Base-by-base conservation (phyloP, 495 filamentous ascomycete species). In the Ramalina peruviana region DNA sequence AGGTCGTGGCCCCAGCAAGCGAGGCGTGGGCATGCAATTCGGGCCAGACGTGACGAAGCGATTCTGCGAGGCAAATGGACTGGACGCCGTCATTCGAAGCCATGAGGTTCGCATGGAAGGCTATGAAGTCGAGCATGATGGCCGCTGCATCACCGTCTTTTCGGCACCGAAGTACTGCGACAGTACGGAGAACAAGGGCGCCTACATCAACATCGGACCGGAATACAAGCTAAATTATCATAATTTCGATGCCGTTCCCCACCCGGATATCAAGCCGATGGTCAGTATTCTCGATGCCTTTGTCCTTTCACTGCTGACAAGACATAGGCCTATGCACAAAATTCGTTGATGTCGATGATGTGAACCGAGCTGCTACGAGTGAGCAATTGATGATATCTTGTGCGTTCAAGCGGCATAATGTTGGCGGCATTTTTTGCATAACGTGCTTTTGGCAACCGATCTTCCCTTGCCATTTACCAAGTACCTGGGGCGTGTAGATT, bases 61-160 rank as follows among this genome's bases (percentile, higher is more conserved):
- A 40, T 99, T 99, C 75, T 99, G 92, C 61, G 88, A 99, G 53
- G 82, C 79, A 59, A 99, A 99, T 65, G 87, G 87, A 2, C 72
- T 99, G 26, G 85, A 94, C 43, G 92, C 92, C 2, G 80, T 99
- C 54, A 99, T 99, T 56, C 83, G 92, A 43, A 94, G 86, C 54
- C 92, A 99, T 65, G 92, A 99, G 65, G 93, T 99, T 27, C 79
- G 92, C 46, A 97, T 96, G 92, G 86, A 84, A 43, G 92, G 92
- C 1, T 99, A 97, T 57, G 88, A 96, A 65, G 88, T 94, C 56
- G 92, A 99, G 72, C 92, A 99, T 62, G 85, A 92, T 59, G 92
- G 92, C 53, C 81, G 78, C 51, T 99, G 93, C 63, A 94, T 99
- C 54, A 99, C 92, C n/a, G 92, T 99, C 56, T 99, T 99, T 71